Conservation (phyloP, 176 grass and related monocot genomes). For the Carex littledalei region DNA sequence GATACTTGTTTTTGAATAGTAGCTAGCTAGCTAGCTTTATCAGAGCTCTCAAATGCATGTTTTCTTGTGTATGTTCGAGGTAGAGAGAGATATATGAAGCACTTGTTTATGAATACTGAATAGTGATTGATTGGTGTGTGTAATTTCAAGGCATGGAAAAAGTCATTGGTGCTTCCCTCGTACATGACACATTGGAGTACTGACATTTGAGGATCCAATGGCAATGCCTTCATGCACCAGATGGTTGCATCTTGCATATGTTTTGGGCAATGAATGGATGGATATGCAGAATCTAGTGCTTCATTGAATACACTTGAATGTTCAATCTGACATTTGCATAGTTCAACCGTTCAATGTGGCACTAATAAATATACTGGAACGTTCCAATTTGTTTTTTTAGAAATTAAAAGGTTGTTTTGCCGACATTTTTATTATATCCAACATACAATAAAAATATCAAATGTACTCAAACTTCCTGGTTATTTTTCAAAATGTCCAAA, state of each 20-base stretch:
- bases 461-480: too few relatives aligned
- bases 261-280: not conserved
- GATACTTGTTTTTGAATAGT: not conserved
- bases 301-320: not conserved
- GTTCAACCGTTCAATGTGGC: not conserved
- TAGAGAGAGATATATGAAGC: not conserved
- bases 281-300: not conserved
- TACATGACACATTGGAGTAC: constrained; percentile 6
- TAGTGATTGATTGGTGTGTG: not conserved
- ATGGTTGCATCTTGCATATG: not conserved
- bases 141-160: not conserved
- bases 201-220: not conserved
- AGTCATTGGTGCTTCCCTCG: not conserved
- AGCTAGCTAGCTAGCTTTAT: not conserved
- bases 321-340: not conserved
- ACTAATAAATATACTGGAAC: not conserved
- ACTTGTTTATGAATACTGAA: too few relatives aligned
- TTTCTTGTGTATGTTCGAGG: not conserved
- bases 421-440: too few relatives aligned
- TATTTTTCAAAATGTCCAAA: too few relatives aligned
- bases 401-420: too few relatives aligned
- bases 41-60: not conserved
- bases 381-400: too few relatives aligned
- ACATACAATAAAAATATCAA: too few relatives aligned
- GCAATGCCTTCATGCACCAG: not conserved